Base-by-base conservation (phyloP, 495 filamentous ascomycete species). In the Penicillium malachiteum region DNA sequence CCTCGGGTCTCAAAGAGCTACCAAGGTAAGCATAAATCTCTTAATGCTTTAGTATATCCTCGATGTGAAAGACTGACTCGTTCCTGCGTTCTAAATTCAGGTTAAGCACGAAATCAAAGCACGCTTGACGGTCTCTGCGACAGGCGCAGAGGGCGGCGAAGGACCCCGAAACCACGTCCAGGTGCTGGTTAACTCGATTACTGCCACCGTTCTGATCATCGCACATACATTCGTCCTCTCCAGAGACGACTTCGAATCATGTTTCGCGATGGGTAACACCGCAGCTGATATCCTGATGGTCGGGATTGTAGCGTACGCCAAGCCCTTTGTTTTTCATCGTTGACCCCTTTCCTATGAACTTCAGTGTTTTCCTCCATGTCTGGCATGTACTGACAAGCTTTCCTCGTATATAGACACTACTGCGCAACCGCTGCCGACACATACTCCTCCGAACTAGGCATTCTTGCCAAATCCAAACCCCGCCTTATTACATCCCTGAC, bases 381-480 rank as follows among this genome's bases (percentile, higher is more conserved):
- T 26, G 21, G 21, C 21, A 26, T 16, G 8, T 13, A 37, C 38
- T 45, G 16, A 14, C 51, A 12, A 40, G 10, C 31, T 14, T 34
- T 13, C 5, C 49, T 51, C 8, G 52, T 41, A 14, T 12, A 17
- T 52, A 78, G 75, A 16, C 89, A 97, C 74, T 98, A 98, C 58
- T 94, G 91, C 33, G 89, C 90, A 21, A 90, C 93, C 17, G 85
- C 91, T 11, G 88, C 94, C 31, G 94, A 98, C 66, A 98, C 94
- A 5, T 95, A 96, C 71, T 91, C 88, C 52, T 97, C 92, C 11
- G 94, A 98, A 71, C 84, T 97, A 12, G 94, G 94, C 7, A 98
- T 98, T 45, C 80, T 97, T 14, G 87, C 92, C 14, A 85, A 80
- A 55, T 80, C 78, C 18, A 72, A 79, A 37, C 94, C 94, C 0